Percentiles rank a stretch among this genome's conserved stretches.
Evolutionary conservation across 2,329 filamentous ascomycete genomes (phyloP).

Genomic region (Beauveria asiatica): DNA sequence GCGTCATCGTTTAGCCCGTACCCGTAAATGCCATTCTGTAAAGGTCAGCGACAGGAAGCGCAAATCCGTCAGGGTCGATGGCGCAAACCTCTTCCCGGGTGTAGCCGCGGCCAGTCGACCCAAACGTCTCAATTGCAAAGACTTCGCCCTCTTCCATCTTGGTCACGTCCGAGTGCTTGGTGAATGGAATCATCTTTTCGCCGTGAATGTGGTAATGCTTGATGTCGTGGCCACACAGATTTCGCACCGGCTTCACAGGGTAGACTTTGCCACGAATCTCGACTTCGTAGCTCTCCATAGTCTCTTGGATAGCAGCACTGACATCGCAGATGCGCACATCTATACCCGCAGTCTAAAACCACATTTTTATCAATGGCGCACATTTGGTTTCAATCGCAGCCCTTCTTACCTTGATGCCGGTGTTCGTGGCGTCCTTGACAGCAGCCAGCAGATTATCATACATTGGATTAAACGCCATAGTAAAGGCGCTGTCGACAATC

Average conservation of each 20-base stretch:
- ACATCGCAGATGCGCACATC: slow-evolving; percentile 80
- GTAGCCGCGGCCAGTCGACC: slow-evolving; percentile 76
- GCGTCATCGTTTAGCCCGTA: slow-evolving; percentile 37
- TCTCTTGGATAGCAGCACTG: slow-evolving; percentile 71
- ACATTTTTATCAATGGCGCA: neutral
- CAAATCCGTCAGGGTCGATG: slow-evolving; percentile 18
- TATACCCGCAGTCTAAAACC: slow-evolving; percentile 54
- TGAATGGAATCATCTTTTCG: slow-evolving; percentile 80
- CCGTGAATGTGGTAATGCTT: slow-evolving; percentile 80
- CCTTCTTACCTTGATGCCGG: slow-evolving; percentile 55
- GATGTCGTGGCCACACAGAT: slow-evolving; percentile 80
- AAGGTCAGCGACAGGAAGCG: neutral
- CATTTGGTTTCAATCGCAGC: neutral
- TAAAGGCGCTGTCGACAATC: slow-evolving; percentile 72
- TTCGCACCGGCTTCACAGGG: slow-evolving; percentile 72
- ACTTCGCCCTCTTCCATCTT: slow-evolving; percentile 95
- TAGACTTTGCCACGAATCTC: slow-evolving; percentile 69
- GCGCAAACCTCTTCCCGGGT: slow-evolving; percentile 50
- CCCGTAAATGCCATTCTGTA: slow-evolving; percentile 38
- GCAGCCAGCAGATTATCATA: slow-evolving; percentile 65
- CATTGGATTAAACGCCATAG: slow-evolving; percentile 60
- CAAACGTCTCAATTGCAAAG: slow-evolving; percentile 91
- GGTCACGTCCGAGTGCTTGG: slow-evolving; percentile 71
- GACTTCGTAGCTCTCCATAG: slow-evolving; percentile 85
- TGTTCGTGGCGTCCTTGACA: slow-evolving; percentile 69